A percentile compares a stretch with the other conserved stretches of the same genome.
Conservation (phyloP, 352 stramenopile species). For the Globisporangium middletonii region DNA sequence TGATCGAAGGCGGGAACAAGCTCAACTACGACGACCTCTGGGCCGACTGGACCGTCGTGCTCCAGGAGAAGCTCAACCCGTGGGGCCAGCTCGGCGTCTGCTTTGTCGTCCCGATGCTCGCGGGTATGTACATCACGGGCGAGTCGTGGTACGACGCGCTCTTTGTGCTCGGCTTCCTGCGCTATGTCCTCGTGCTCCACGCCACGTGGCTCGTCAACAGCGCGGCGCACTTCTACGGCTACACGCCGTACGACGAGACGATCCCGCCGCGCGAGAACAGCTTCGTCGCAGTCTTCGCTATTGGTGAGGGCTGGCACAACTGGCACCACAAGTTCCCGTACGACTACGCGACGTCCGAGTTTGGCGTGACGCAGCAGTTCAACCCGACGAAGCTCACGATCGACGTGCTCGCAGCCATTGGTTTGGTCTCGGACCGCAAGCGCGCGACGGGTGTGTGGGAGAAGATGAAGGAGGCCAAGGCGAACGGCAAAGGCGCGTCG, state of each 20-base stretch:
- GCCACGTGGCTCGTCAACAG: constrained; percentile 99
- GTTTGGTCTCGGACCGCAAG: constrained; percentile 94
- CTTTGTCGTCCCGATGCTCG: constrained; percentile 93
- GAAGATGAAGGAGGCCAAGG: constrained; percentile 79
- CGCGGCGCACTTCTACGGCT: constrained; percentile 96
- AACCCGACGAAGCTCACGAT: constrained; percentile 98
- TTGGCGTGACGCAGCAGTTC: constrained; percentile 94
- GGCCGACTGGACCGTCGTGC: constrained; percentile 92
- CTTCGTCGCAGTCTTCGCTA: constrained; percentile 98
- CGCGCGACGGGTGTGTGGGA: constrained; percentile 92
- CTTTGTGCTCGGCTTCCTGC: constrained; percentile 92
- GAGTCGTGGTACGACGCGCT: constrained; percentile 96
- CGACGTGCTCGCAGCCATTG: constrained; percentile 87
- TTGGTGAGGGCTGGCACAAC: constrained; percentile 99
- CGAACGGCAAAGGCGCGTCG: constrained; percentile 19
- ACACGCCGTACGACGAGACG: constrained; percentile 94
- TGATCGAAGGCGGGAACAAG: constrained; percentile 87
- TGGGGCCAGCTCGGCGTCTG: constrained; percentile 98
- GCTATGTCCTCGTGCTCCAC: constrained; percentile 94
- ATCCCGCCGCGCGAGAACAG: constrained; percentile 98
- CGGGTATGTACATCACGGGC: constrained; percentile 88
- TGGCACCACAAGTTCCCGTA: constrained; percentile 99
- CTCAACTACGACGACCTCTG: constrained; percentile 96
- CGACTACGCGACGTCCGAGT: constrained; percentile 98
- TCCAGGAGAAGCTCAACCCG: constrained; percentile 96